Base-by-base conservation (phyloP, 208 protist species). In the Trichomonas gallinae region DNA sequence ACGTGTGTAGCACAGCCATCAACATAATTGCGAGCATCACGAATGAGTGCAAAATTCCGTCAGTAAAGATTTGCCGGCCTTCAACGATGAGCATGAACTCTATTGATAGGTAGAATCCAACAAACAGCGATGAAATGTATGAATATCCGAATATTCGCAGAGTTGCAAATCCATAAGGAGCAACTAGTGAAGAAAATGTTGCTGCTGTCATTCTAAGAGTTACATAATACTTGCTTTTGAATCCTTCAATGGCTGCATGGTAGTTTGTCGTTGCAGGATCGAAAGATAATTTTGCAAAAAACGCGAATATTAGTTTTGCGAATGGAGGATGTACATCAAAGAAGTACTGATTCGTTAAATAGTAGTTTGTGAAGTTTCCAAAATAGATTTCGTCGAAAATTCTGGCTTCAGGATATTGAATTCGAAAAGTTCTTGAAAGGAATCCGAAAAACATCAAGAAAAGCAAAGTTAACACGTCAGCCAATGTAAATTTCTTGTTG, bases 361-460 rank as follows among this genome's bases (percentile, higher is more conserved):
- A 93, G 15, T 38, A 38, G 31, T 93, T 93, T 93, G 87, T 93
- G 44, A 93, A 93, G 17, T 51, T 34, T 34, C 87, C 87, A 93
- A 93, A 93, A 36, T 93, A 44, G 4, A 51, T 44, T 93, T 93
- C 87, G 31, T 93, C 87, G 44, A 93, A 93, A 51, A 93, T 44
- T 93, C 83, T 34, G 13, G 31, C 9, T 89, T 34, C 34, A 48
- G 83, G 83, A 46, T 44, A 89, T 46, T 34, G 34, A 44, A 89
- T 46, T 89, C 83, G 34, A 89, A 89, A 89, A n/a, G 34, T 46
- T 89, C 83, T 44, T 46, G 83, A 89, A 89, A 89, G 38, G 40
- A 89, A 46, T 46, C 83, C 83, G 46, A 89, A 46, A 46, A 89
- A 89, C 17, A 89, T 8, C 6, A 89, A 31, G 31, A 89, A 8